phyloP scores from a whole-genome alignment of 768 basidiomycete species.

The Boletus rubescentipes region DNA sequence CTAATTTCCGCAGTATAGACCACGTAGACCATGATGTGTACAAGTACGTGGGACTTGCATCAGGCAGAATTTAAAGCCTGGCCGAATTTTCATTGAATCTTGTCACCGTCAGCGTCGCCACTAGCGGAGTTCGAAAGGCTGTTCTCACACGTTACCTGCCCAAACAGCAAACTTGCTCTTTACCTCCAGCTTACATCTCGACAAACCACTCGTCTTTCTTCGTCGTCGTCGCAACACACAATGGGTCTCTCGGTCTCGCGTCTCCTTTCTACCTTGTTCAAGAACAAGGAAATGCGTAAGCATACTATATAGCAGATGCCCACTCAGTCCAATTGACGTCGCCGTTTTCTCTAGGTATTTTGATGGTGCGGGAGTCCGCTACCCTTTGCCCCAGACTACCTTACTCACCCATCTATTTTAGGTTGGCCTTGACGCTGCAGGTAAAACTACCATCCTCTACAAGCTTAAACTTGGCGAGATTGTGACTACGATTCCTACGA shows the following conservation, averaged over 20 bases:
- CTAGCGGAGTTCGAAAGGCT: conserved; percentile 35
- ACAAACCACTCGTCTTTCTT: conserved; percentile 29
- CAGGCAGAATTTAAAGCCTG: background rate
- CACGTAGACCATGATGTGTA: conserved; percentile 19
- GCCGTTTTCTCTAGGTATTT: conserved; percentile 68
- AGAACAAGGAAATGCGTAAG: conserved; percentile 99
- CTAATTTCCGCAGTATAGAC: conserved; percentile 5
- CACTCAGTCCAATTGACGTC: conserved; percentile 25
- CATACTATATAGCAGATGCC: conserved; percentile 20
- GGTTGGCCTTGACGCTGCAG: conserved; percentile 99
- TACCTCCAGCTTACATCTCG: conserved; percentile 28
- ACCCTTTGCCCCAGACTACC: conserved; percentile 21
- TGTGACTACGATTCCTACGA: conserved; percentile 99
- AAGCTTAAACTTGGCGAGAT: conserved; percentile 99
- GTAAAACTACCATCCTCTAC: conserved; percentile 98
- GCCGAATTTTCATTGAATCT: background rate
- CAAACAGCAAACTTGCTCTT: conserved; percentile 36
- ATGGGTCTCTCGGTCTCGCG: conserved; percentile 82
- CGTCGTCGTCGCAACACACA: conserved; percentile 36
- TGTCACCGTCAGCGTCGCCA: conserved; percentile 13
- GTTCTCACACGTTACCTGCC: conserved; percentile 32
- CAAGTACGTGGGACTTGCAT: conserved; percentile 8
- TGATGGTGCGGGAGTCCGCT: conserved; percentile 66
- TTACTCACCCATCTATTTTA: conserved; percentile 26
- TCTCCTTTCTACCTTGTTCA: conserved; percentile 82